phyloP scores from a whole-genome alignment of 495 filamentous ascomycete genomes.

The Hypoxylon rickii region DNA sequence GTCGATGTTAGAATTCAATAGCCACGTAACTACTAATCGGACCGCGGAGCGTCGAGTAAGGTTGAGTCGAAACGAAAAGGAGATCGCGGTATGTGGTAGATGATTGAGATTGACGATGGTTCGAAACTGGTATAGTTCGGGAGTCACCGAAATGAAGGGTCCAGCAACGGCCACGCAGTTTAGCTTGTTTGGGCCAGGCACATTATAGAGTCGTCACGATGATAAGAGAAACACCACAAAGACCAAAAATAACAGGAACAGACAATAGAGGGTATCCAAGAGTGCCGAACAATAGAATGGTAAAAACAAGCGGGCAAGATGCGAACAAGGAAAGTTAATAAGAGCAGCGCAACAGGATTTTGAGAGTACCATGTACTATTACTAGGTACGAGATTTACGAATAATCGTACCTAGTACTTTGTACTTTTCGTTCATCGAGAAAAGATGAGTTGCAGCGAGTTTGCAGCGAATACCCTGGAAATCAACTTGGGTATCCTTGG shows the following conservation, averaged over 20 bases:
- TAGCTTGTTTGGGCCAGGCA: background rate
- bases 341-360: background rate
- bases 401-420: background rate
- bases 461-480: too few relatives aligned
- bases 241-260: background rate
- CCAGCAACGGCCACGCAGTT: background rate
- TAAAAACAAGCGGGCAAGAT: background rate
- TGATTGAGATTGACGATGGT: too few relatives aligned
- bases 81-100: background rate
- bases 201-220: background rate
- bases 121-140: too few relatives aligned
- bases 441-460: too few relatives aligned
- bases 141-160: background rate
- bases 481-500: too few relatives aligned
- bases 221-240: background rate
- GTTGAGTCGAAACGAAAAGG: background rate
- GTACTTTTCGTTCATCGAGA: too few relatives aligned
- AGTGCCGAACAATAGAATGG: background rate
- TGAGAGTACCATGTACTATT: background rate
- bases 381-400: background rate
- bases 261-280: background rate
- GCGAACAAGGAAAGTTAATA: too few relatives aligned
- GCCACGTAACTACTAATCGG: background rate
- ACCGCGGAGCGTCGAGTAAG: background rate
- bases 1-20: constrained; percentile 1